Evolutionary conservation across 2,329 filamentous ascomycete genomes (phyloP), one percentile per base, ranked within the genome.

Genomic region (Sporothrix phasma): DNA sequence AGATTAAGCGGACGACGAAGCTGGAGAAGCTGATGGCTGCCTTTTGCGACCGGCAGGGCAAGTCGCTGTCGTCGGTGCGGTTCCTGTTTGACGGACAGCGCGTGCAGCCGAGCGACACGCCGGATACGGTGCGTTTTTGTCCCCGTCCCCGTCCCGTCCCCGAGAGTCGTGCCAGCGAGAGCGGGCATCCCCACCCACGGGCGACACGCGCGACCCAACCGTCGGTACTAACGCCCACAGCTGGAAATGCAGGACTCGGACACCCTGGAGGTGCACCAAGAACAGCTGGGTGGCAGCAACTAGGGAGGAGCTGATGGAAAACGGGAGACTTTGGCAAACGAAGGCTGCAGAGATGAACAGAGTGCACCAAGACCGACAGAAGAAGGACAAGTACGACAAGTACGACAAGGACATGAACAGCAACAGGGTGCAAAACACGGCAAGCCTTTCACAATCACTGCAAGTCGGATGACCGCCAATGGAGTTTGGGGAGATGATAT

Each of bases 21-120:
- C 84, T 99, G 1, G 94, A 96, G 79, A 99, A 99, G 81, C 82
- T 99, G 63, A 99, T 99, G 94, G 88, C 91, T 67, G 94, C 94
- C 22, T 99, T 97, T 76, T 99, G 94, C 76, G 93, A 97, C 70
- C 86, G 94, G 26, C 92, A 97, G 75, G 94, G 94, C 71, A 97
- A 97, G 81, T 85, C 88, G 39, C 79, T 87, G 6, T 84, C 81
- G 39, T 93, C 90, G 5, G 93, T 97, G 54, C 88, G 94, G 34
- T 99, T 99, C 76, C 81, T 99, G 1, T 97, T 97, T 71, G 94
- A 99, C 71, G 94, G 94, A n/a, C 88, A 89, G 70, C 88, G 94
- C 65, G 94, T 99, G 6, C 89, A 95, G 72, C 86, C 89, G 0
- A 87, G 85, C 19, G 94, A 99, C 73, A 96, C 90, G 15, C 94